Percentiles rank a stretch among this genome's conserved stretches.
phyloP scores from a whole-genome alignment of 129 eudicot species.

The Apium graveolens region DNA sequence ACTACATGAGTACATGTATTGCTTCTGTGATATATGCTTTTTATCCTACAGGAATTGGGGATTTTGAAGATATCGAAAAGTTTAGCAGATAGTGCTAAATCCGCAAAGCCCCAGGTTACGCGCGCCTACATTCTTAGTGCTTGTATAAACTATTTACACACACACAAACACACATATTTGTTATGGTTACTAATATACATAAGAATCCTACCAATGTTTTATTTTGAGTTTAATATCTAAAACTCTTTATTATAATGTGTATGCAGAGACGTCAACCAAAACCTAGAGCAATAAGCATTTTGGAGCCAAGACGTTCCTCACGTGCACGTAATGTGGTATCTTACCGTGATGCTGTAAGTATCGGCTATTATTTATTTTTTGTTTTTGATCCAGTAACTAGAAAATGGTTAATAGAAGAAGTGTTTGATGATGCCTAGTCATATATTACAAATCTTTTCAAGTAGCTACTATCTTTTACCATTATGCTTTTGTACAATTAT shows the following conservation, averaged over 20 bases:
- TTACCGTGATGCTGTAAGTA: constrained; percentile 68
- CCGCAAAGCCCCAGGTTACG: constrained; percentile 56
- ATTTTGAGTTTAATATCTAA: not conserved
- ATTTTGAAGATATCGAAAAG: constrained; percentile 53
- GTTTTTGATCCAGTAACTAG: not conserved
- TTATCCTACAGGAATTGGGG: constrained; percentile 53
- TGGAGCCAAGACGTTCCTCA: constrained; percentile 80
- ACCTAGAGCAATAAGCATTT: constrained; percentile 22
- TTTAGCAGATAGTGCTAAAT: constrained; percentile 41
- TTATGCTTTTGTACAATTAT: not conserved
- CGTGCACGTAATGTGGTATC: constrained; percentile 58
- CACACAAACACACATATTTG: not conserved
- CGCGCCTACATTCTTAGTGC: not conserved
- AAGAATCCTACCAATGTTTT: not conserved
- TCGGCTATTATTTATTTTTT: not conserved
- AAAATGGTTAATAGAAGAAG: not conserved
- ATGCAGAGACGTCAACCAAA: constrained; percentile 43
- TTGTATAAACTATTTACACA: not conserved
- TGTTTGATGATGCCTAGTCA: not conserved
- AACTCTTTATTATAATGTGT: not conserved
- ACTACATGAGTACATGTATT: not conserved
- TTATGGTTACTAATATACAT: not conserved
- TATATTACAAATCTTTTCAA: too few relatives aligned
- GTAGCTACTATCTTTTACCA: not conserved
- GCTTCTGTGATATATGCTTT: not conserved